These are phyloP conservation scores for Xylogone sp. DNA, from an alignment of 2,329 filamentous ascomycete species.

Conservation along the genomic window DNA sequence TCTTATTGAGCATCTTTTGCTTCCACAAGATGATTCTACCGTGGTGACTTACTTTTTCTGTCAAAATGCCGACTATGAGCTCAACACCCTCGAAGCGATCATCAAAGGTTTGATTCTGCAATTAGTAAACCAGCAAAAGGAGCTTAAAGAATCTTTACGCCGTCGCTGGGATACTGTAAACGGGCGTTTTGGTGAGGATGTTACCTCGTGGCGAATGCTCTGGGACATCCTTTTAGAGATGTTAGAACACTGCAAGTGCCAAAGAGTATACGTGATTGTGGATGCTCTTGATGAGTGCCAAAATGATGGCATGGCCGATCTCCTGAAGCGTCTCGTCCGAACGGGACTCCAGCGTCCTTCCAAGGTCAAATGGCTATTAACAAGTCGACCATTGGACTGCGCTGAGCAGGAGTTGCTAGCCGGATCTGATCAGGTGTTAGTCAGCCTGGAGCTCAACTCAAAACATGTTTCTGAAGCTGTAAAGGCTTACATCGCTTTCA, in stretches of 20 bases:
- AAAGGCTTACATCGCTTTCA: conserved; percentile 16
- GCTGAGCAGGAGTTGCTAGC: conserved; percentile 19
- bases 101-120: too few species aligned
- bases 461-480: conserved; percentile 15
- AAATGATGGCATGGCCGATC: conserved; percentile 1
- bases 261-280: conserved; percentile 11
- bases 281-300: conserved; percentile 16
- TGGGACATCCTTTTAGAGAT: too few species aligned
- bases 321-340: conserved; percentile 7
- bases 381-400: conserved; percentile 23
- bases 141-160: conserved; percentile 4
- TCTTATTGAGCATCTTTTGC: conserved; percentile 4
- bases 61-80: conserved; percentile 8
- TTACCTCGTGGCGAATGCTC: conserved; percentile 1
- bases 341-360: conserved; percentile 13
- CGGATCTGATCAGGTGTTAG: conserved; percentile 15
- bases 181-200: conserved; percentile 4
- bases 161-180: background rate
- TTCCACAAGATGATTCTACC: too few species aligned
- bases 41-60: conserved; percentile 6
- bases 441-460: conserved; percentile 18
- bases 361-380: conserved; percentile 27
- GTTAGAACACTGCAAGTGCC: too few species aligned
- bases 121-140: too few species aligned
- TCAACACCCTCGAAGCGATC: conserved; percentile 6